Conservation (phyloP, 257 asterid genomes). For the Nicotiana benthamiana region DNA sequence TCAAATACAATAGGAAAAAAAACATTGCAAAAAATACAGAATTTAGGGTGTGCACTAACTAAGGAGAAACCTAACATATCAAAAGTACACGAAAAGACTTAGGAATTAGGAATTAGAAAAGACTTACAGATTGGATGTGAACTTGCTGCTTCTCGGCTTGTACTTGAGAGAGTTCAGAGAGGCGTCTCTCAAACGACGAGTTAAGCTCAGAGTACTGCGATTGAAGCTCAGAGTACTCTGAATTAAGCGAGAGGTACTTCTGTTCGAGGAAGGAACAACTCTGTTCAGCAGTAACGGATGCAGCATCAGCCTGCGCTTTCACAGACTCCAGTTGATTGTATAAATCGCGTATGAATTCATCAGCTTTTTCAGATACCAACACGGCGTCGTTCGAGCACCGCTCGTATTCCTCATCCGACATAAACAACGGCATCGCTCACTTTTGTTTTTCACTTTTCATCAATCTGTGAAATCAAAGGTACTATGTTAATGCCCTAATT, state of each 20-base stretch:
- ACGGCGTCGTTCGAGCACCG: constrained; percentile 47
- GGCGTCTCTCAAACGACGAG: constrained; percentile 43
- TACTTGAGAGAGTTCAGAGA: constrained; percentile 38
- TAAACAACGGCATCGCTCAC: constrained; percentile 63
- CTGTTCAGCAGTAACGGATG: constrained; percentile 85
- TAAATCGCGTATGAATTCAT: constrained; percentile 54
- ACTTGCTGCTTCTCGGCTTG: constrained; percentile 55
- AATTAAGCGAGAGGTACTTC: constrained; percentile 60
- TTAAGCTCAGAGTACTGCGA: constrained; percentile 38
- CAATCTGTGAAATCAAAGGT: not conserved
- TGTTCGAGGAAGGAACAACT: constrained; percentile 77
- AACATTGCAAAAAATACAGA: not conserved
- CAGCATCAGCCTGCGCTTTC: constrained; percentile 82
- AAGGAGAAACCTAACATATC: not conserved
- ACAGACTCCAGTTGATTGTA: constrained; percentile 62
- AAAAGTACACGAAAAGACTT: not conserved
- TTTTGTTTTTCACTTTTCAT: not conserved
- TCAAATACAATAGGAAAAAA: not conserved
- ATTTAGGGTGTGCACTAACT: not conserved
- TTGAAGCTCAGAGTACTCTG: constrained; percentile 51
- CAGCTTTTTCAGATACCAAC: constrained; percentile 77
- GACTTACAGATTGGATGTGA: constrained; percentile 48
- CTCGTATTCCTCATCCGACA: constrained; percentile 72
- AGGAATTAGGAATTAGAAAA: not conserved
- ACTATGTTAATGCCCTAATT: not conserved